Conservation (phyloP, 768 basidiomycete species). For the Pleurotus tuber-regium region DNA sequence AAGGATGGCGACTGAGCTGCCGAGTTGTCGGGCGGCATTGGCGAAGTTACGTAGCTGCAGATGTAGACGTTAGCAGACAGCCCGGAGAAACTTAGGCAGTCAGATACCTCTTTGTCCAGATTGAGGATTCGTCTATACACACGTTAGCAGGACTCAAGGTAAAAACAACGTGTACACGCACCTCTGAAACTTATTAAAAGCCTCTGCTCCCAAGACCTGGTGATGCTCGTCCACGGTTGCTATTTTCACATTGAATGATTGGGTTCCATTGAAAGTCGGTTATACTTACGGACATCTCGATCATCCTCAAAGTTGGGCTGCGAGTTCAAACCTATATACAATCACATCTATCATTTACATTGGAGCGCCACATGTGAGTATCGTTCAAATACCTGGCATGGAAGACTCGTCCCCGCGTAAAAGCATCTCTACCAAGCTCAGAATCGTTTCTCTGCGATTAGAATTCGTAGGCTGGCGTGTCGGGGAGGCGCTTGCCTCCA, state of each 20-base stretch:
- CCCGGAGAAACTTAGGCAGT: neutral
- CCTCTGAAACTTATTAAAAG: constrained; percentile 10
- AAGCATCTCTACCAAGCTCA: constrained; percentile 9
- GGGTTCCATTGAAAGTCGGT: neutral
- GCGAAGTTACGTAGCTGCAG: constrained; percentile 71
- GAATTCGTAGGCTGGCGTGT: neutral
- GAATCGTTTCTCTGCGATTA: constrained; percentile 8
- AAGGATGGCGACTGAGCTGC: constrained; percentile 74
- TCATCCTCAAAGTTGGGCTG: constrained; percentile 10
- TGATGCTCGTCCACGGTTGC: constrained; percentile 10
- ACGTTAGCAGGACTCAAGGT: neutral
- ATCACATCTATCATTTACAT: no score
- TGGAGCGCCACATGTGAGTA: no score
- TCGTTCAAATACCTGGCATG: neutral
- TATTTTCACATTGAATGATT: neutral
- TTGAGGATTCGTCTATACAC: constrained; percentile 3
- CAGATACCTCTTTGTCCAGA: constrained; percentile 5
- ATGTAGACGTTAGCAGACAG: neutral
- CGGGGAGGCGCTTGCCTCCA: neutral
- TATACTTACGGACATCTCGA: constrained; percentile 8
- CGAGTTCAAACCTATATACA: constrained; percentile 8
- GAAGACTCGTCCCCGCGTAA: constrained; percentile 5
- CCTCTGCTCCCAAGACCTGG: constrained; percentile 8
- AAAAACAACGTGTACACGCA: neutral
- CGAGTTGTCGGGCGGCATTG: constrained; percentile 73